A percentile compares a stretch with the other conserved stretches of the same genome.
These are phyloP conservation scores for Ogataea saltuana DNA, from an alignment of 805 yeast genomes.

Conservation along the genomic window DNA sequence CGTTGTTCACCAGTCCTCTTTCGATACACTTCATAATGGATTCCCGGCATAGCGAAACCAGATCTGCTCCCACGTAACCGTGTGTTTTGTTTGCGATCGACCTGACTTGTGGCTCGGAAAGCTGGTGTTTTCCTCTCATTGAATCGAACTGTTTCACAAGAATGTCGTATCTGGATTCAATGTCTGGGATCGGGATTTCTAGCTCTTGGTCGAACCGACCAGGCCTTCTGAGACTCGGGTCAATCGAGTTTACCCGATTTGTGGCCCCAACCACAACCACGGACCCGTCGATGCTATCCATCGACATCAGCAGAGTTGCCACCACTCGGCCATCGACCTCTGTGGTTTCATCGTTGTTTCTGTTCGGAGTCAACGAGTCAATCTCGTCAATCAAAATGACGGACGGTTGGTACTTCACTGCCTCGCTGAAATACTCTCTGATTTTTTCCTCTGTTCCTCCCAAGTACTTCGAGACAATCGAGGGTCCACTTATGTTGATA, in stretches of 20 bases:
- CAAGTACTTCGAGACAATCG: constrained; percentile 85
- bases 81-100: constrained; percentile 76
- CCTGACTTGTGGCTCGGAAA: constrained; percentile 58
- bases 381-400: constrained; percentile 90
- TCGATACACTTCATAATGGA: constrained; percentile 82
- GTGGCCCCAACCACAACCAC: constrained; percentile 87
- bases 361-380: constrained; percentile 85
- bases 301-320: constrained; percentile 78
- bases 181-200: constrained; percentile 92
- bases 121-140: constrained; percentile 49
- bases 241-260: constrained; percentile 86
- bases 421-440: constrained; percentile 83
- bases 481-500: constrained; percentile 83
- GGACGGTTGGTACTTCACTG: constrained; percentile 80
- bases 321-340: constrained; percentile 91
- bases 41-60: constrained; percentile 84
- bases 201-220: constrained; percentile 94
- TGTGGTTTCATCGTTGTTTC: constrained; percentile 82
- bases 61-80: constrained; percentile 97
- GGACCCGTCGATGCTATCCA: constrained; percentile 73
- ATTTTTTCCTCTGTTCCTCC: constrained; percentile 92
- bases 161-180: constrained; percentile 73
- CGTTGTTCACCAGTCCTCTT: constrained; percentile 44
- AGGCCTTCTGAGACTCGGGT: constrained; percentile 87
- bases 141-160: constrained; percentile 58